These are phyloP conservation scores for Trametes punicea DNA, from an alignment of 768 basidiomycete species.

Conservation along the genomic window DNA sequence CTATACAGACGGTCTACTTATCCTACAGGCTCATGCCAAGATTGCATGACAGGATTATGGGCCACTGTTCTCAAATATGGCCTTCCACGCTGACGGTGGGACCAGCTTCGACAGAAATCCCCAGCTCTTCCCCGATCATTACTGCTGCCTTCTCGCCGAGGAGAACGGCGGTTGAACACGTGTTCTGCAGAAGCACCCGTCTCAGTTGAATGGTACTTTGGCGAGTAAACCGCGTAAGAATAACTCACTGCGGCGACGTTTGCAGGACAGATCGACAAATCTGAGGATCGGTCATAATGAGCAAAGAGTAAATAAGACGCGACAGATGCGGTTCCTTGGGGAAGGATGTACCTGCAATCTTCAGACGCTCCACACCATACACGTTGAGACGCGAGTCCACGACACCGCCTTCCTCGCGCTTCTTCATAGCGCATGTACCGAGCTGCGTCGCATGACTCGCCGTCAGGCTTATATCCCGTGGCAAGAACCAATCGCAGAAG, in stretches of 20 bases:
- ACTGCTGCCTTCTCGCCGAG: constrained; percentile 19
- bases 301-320: not conserved
- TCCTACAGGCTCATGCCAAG: no score
- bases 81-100: no score
- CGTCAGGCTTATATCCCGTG: no score
- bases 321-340: not conserved
- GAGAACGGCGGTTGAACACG: constrained; percentile 14
- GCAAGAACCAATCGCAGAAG: not conserved
- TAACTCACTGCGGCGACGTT: constrained; percentile 6
- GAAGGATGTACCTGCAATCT: constrained; percentile 28
- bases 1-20: no score
- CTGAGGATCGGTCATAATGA: not conserved
- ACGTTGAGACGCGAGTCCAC: constrained; percentile 60
- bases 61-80: no score
- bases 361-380: constrained; percentile 54
- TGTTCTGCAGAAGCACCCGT: constrained; percentile 2
- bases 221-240: not conserved
- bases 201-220: not conserved
- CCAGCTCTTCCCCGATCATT: constrained; percentile 13
- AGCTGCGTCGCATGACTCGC: constrained; percentile 48
- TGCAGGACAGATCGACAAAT: constrained; percentile 6
- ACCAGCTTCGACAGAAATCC: not conserved
- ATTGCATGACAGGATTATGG: no score
- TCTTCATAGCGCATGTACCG: constrained; percentile 69
- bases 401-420: constrained; percentile 54